phyloP scores from a whole-genome alignment of 2,329 filamentous ascomycete genomes.

The Dryadomyces quercus-mongolicae region DNA sequence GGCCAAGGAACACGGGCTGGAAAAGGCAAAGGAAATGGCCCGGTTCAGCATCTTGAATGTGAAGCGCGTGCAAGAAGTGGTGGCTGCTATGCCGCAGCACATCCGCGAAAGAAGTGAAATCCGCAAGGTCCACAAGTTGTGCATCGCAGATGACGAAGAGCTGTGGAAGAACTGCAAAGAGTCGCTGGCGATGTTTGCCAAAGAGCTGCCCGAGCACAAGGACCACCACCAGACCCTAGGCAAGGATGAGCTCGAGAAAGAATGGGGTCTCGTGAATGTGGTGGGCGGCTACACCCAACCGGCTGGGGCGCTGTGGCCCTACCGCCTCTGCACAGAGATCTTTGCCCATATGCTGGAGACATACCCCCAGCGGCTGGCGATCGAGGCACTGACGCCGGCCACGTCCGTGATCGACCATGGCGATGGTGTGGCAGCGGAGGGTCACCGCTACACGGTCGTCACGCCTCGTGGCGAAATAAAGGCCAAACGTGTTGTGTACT shows the following conservation, averaged over 20 bases:
- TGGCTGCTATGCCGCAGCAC: neutral
- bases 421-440: slow-evolving; percentile 18
- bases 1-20: slow-evolving; percentile 4
- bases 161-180: neutral
- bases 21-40: slow-evolving; percentile 7
- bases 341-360: slow-evolving; percentile 19
- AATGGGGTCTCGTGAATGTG: neutral
- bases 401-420: slow-evolving; percentile 10
- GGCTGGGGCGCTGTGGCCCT: slow-evolving; percentile 28
- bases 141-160: neutral
- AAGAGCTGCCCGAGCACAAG: neutral
- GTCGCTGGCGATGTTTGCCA: neutral
- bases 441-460: slow-evolving; percentile 9
- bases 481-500: slow-evolving; percentile 24
- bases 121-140: neutral
- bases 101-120: neutral
- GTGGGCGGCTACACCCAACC: slow-evolving; percentile 6
- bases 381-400: slow-evolving; percentile 17
- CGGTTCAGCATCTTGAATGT: slow-evolving; percentile 3
- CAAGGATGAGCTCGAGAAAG: neutral
- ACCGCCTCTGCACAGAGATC: slow-evolving; percentile 23
- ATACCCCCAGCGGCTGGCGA: slow-evolving; percentile 10
- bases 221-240: neutral
- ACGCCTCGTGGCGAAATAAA: slow-evolving; percentile 24
- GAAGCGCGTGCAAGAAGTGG: too few species aligned